Conservation (phyloP, 768 basidiomycete species). For the Leccinum imitatum region DNA sequence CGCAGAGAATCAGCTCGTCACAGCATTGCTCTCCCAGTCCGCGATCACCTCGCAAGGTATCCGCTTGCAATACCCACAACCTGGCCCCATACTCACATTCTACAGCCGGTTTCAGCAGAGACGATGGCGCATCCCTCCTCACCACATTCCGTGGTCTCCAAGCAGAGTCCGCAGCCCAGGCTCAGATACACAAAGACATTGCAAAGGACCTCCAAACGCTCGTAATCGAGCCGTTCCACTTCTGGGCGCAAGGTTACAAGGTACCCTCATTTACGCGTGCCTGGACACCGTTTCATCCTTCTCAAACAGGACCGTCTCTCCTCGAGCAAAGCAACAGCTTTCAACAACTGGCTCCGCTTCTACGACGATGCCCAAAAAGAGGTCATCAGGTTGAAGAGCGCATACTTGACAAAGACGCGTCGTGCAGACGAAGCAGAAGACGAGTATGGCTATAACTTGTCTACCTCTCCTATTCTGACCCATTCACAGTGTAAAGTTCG, state of each 20-base stretch:
- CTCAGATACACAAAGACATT: constrained; percentile 68
- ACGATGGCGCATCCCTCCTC: constrained; percentile 82
- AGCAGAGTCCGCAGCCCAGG: constrained; percentile 67
- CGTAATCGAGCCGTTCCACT: constrained; percentile 78
- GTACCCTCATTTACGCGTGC: constrained; percentile 33
- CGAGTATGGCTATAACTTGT: constrained; percentile 58
- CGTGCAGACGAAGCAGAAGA: constrained; percentile 92
- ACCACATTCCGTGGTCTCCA: constrained; percentile 81
- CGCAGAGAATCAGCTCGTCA: constrained; percentile 67
- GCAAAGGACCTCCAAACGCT: constrained; percentile 73
- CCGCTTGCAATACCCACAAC: constrained; percentile 8
- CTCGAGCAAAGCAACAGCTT: constrained; percentile 53
- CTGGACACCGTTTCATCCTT: constrained; percentile 15
- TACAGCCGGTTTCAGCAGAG: constrained; percentile 70
- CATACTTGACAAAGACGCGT: constrained; percentile 75
- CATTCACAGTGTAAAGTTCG: constrained; percentile 74
- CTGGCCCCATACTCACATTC: constrained; percentile 10
- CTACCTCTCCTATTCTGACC: constrained; percentile 5
- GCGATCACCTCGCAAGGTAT: constrained; percentile 51
- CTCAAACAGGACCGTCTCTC: constrained; percentile 55
- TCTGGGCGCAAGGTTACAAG: constrained; percentile 77
- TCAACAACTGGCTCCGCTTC: constrained; percentile 65
- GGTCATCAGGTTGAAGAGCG: constrained; percentile 67
- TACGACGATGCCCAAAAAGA: constrained; percentile 72
- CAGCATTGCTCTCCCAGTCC: constrained; percentile 51